Conservation (phyloP, 768 basidiomycete genomes). For the Botryobasidium botryosum region DNA sequence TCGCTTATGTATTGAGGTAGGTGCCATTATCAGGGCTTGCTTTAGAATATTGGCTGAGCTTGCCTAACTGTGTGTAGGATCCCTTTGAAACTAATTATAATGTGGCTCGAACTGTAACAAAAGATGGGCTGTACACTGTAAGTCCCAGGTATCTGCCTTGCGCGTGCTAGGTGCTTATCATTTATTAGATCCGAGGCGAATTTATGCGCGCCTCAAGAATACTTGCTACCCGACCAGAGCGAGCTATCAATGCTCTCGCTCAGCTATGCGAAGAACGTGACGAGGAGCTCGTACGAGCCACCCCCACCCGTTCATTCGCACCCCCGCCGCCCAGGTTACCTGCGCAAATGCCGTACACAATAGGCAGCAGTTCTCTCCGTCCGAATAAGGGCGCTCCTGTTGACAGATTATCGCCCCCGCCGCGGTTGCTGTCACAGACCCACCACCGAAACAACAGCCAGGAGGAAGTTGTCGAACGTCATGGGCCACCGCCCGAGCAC, state of each 20-base stretch:
- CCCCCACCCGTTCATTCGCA: slow-evolving; percentile 14
- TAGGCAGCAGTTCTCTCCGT: slow-evolving; percentile 43
- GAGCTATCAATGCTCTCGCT: slow-evolving; percentile 64
- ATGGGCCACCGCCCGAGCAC: slow-evolving; percentile 36
- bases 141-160: slow-evolving; percentile 14
- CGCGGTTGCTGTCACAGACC: slow-evolving; percentile 16
- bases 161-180: neutral
- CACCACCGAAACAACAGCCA: slow-evolving; percentile 19
- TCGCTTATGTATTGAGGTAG: slow-evolving; percentile 90
- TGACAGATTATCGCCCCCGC: slow-evolving; percentile 38
- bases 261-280: slow-evolving; percentile 86
- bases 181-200: slow-evolving; percentile 78
- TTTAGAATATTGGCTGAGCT: no score
- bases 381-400: slow-evolving; percentile 26
- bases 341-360: slow-evolving; percentile 54
- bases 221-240: slow-evolving; percentile 58
- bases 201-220: slow-evolving; percentile 93
- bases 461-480: slow-evolving; percentile 17
- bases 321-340: slow-evolving; percentile 31
- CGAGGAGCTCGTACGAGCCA: slow-evolving; percentile 18
- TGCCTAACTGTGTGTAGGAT: no score
- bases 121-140: slow-evolving; percentile 89
- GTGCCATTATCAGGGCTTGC: neutral
- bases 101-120: slow-evolving; percentile 89
- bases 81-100: slow-evolving; percentile 96